phyloP scores from a whole-genome alignment of 306 rosid species.

The Hylodesmum podocarpum region DNA sequence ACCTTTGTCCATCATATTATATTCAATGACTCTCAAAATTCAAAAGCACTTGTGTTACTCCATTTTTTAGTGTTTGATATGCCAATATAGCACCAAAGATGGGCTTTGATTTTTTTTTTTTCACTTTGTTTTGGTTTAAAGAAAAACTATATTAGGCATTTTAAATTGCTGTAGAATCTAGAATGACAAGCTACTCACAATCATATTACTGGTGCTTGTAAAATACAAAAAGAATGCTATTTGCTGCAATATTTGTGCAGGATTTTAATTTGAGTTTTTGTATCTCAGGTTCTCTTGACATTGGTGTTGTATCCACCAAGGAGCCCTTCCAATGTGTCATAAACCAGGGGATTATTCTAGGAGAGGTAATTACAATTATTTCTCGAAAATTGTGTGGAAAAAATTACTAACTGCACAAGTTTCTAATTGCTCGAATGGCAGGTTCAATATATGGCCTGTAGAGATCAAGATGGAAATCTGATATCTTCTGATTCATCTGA shows the following conservation, averaged over 20 bases:
- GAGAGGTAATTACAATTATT: slow-evolving; percentile 67
- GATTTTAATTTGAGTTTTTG: slow-evolving; percentile 30
- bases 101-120: not conserved
- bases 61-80: not conserved
- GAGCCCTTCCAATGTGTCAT: slow-evolving; percentile 99
- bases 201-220: not conserved
- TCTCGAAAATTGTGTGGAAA: not conserved
- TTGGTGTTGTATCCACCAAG: slow-evolving; percentile 88
- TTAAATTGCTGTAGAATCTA: not conserved
- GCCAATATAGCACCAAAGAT: not conserved
- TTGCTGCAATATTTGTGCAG: slow-evolving; percentile 14
- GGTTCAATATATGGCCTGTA: slow-evolving; percentile 89
- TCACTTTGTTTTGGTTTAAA: too few relatives aligned
- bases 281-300: slow-evolving; percentile 90
- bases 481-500: slow-evolving; percentile 65
- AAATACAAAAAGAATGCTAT: slow-evolving; percentile 1
- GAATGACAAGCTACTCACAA: not conserved
- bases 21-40: slow-evolving; percentile 20
- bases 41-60: not conserved
- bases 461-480: slow-evolving; percentile 69
- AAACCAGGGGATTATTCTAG: slow-evolving; percentile 97
- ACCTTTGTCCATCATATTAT: slow-evolving; percentile 13
- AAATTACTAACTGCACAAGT: not conserved
- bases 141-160: slow-evolving; percentile 1
- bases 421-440: slow-evolving; percentile 55